Evolutionary conservation across 495 filamentous ascomycete genomes (phyloP), one percentile per base, ranked within the genome.

Genomic region (Aspergillus sclerotiicarbonarius): DNA sequence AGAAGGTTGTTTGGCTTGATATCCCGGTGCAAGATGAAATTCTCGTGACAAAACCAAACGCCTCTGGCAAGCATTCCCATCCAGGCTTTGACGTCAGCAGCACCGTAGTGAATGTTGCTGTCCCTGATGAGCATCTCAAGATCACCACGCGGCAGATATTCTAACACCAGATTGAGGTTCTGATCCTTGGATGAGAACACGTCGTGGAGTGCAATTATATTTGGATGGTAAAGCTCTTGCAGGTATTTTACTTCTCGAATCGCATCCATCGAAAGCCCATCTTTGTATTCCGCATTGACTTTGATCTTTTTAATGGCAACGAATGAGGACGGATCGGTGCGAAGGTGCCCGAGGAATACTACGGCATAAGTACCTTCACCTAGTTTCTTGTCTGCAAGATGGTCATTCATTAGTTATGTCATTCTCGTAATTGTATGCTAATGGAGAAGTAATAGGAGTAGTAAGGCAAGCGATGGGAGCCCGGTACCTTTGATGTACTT

Each of bases 291-390:
- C 13, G 87, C 83, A 66, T 92, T 90, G 63, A 96, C 82, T 71
- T 97, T 98, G 77, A 99, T 96, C 76, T 97, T 98, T 68, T 99
- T 99, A 71, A 99, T 97, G 55, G 95, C 95, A 46, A 99, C 89
- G 21, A 83, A 78, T 9, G 80, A 76, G 15, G 81, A 78, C 0
- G 89, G 87, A 61, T 92, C 84, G 37, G 79, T 69, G 51, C 83
- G 82, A 43, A 90, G 77, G 71, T 90, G 88, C 49, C 91, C 95
- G 15, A 90, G 83, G 79, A 90, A 97, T 60, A 99, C 95, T 64
- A 92, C 87, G 59, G 95, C 95, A 69, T 98, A 99, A 55, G 94
- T 98, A 69, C 95, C 95, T 73, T 96, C 90, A 66, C 95, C 95
- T 59, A 99, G 82, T 68, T 93, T 94, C 67, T 87, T 88, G 68